A percentile compares a stretch with the other conserved stretches of the same genome.
These are phyloP conservation scores for Closterium sp. DNA, from an alignment of 139 green algal genomes.

Conservation along the genomic window DNA sequence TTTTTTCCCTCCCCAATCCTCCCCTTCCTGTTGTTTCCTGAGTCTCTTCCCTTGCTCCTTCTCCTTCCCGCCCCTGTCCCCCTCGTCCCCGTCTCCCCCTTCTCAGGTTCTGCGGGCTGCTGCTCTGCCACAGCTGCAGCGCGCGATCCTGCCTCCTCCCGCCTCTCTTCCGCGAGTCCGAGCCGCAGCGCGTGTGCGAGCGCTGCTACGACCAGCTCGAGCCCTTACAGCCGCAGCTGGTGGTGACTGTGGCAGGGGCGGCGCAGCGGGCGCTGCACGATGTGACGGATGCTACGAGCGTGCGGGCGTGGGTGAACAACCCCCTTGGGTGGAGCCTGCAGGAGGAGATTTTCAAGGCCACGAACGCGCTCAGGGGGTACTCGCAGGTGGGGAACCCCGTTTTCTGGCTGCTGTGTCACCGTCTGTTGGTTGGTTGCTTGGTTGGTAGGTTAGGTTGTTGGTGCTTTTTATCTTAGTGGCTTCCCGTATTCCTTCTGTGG, in stretches of 20 bases:
- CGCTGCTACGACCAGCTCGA: constrained; percentile 35
- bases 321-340: constrained; percentile 24
- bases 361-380: constrained; percentile 39
- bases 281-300: constrained; percentile 32
- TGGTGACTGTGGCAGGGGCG: constrained; percentile 25
- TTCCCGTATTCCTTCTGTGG: background rate
- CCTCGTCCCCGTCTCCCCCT: background rate
- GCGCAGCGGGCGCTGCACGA: constrained; percentile 41
- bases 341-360: constrained; percentile 55
- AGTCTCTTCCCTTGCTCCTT: background rate
- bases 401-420: background rate
- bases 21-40: background rate
- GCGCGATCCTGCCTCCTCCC: constrained; percentile 17
- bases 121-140: constrained; percentile 34
- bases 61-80: background rate
- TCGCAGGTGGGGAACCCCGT: constrained; percentile 9
- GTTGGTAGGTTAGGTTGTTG: background rate
- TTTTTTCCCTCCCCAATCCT: background rate
- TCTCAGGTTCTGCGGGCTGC: constrained; percentile 34
- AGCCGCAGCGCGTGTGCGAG: constrained; percentile 49
- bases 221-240: constrained; percentile 29
- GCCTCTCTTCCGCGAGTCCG: constrained; percentile 17
- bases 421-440: background rate
- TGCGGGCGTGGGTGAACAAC: constrained; percentile 47
- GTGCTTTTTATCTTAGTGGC: too few relatives aligned